Evolutionary conservation across 306 rosid species (phyloP).

Genomic region (Abrus precatorius): DNA sequence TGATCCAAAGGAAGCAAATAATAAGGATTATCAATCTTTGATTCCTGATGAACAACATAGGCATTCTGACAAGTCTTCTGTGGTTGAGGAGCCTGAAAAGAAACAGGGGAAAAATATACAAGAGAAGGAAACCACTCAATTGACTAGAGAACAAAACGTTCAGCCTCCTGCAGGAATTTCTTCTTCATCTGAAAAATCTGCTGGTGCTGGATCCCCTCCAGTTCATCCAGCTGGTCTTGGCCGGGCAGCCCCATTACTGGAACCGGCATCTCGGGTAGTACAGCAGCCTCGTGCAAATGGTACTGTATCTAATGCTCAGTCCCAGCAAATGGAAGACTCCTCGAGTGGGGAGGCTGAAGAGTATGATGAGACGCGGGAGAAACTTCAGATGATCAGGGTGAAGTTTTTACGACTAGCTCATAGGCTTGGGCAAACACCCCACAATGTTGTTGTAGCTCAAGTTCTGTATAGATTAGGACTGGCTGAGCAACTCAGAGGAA

Average conservation of each 20-base stretch:
- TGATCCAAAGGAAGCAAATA: constrained; percentile 45
- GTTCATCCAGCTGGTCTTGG: constrained; percentile 94
- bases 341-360: constrained; percentile 82
- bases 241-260: constrained; percentile 83
- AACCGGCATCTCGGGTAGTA: constrained; percentile 73
- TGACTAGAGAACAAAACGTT: too few species aligned
- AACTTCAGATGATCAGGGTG: constrained; percentile 97
- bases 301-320: constrained; percentile 63
- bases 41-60: constrained; percentile 50
- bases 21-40: constrained; percentile 45
- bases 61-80: constrained; percentile 45
- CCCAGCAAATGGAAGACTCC: constrained; percentile 83
- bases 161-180: too few species aligned
- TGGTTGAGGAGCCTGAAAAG: constrained; percentile 54
- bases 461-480: constrained; percentile 94
- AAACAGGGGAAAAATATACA: constrained; percentile 42
- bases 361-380: constrained; percentile 94
- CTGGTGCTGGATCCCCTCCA: constrained; percentile 57
- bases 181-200: constrained; percentile 45
- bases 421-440: constrained; percentile 99
- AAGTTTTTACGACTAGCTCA: constrained; percentile 92
- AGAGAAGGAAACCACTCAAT: constrained; percentile 5
- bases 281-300: constrained; percentile 88
- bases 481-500: constrained; percentile 96
- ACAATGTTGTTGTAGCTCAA: constrained; percentile 99